Conservation (phyloP, 306 rosid species). For the Corylus heterophylla region DNA sequence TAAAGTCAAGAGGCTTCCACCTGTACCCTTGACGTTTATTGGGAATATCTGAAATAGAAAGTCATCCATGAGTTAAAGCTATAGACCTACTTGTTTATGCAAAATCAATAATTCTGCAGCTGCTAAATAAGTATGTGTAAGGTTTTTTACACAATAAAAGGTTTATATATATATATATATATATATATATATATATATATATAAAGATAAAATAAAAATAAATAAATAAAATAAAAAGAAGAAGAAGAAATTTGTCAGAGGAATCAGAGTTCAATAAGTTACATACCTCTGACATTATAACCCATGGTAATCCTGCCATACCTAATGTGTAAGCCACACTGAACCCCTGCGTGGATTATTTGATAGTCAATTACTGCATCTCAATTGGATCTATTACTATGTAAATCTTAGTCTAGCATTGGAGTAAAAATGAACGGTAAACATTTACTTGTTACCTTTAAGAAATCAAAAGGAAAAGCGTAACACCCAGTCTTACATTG, state of each 20-base stretch:
- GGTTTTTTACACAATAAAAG: no score
- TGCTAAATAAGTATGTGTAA: no score
- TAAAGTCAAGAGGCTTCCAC: conserved; percentile 39
- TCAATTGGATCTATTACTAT: neutral
- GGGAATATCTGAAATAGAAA: conserved; percentile 34
- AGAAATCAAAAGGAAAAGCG: neutral
- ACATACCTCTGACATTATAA: conserved; percentile 8
- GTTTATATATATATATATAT: neutral
- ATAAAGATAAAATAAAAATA: no score
- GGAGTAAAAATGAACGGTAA: neutral
- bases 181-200: no score
- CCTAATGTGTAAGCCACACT: neutral
- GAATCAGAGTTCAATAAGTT: neutral
- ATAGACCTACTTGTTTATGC: neutral
- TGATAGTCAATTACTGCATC: neutral
- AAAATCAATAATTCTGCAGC: neutral
- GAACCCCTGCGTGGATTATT: neutral
- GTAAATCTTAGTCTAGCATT: neutral
- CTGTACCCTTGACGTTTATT: conserved; percentile 41
- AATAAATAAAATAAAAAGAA: no score
- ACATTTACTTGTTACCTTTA: neutral
- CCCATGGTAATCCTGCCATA: conserved; percentile 14
- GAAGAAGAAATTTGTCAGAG: neutral
- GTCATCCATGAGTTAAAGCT: neutral
- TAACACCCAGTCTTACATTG: no score